These are phyloP conservation scores for Chlorella vulgaris DNA, from an alignment of 139 green algal genomes.

Conservation along the genomic window DNA sequence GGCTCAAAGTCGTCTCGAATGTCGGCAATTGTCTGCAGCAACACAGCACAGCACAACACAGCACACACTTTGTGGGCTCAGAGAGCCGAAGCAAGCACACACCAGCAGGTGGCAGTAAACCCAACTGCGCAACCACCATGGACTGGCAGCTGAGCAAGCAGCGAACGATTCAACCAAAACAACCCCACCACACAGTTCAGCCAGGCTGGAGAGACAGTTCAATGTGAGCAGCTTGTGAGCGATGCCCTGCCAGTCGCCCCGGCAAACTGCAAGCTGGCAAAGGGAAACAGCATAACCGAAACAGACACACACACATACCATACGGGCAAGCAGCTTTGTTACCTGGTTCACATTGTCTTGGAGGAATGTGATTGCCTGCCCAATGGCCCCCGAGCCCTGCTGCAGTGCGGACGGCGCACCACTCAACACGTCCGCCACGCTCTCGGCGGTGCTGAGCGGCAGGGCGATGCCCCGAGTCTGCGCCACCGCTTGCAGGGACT, in stretches of 20 bases:
- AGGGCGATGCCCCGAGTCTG: neutral
- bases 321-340: neutral
- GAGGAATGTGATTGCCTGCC: neutral
- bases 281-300: neutral
- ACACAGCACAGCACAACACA: neutral
- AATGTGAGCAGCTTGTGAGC: too few relatives aligned
- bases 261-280: too few relatives aligned
- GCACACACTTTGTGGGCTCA: neutral
- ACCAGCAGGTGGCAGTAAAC: neutral
- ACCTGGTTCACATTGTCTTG: neutral
- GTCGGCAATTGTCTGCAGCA: constrained; percentile 7
- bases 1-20: constrained; percentile 3
- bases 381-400: neutral
- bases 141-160: too few relatives aligned
- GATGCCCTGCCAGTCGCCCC: too few relatives aligned
- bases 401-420: neutral
- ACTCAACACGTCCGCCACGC: neutral
- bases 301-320: neutral
- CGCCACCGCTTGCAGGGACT: neutral
- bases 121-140: too few relatives aligned
- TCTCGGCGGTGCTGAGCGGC: neutral
- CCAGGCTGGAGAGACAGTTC: too few relatives aligned
- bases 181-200: too few relatives aligned
- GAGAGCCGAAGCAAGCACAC: neutral
- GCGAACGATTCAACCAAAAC: too few relatives aligned